Percentiles rank a stretch among this genome's conserved stretches.
These are phyloP conservation scores for Trichopus zeylanicus DNA, from an alignment of 116 monocot species.

Conservation along the genomic window DNA sequence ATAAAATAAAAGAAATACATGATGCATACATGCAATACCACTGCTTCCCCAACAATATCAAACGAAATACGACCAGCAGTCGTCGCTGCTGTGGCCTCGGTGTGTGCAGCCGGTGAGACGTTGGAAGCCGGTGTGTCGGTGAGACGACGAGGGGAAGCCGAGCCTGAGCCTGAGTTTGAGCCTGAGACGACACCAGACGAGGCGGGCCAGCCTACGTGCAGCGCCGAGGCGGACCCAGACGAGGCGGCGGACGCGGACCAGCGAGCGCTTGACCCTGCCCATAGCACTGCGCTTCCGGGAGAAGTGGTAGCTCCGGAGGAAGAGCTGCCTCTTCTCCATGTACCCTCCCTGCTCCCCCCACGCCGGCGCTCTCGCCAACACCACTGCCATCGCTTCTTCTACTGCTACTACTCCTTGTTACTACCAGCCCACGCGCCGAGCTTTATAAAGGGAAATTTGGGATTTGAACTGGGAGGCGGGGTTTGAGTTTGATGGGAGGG, in stretches of 20 bases:
- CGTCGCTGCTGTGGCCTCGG: not conserved
- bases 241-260: constrained; percentile 23
- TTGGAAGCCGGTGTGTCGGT: constrained; percentile 3
- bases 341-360: constrained; percentile 16
- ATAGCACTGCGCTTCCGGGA: constrained; percentile 28
- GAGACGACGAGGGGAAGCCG: not conserved
- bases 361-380: constrained; percentile 7
- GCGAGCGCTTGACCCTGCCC: constrained; percentile 16
- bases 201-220: constrained; percentile 19
- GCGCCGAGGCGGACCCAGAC: constrained; percentile 31
- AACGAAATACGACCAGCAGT: constrained; percentile 5
- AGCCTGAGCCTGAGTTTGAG: not conserved
- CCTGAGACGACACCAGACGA: constrained; percentile 17
- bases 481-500: too few species aligned
- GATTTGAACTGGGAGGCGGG: not conserved
- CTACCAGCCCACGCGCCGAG: not conserved
- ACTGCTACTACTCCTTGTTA: not conserved
- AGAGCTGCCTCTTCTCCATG: constrained; percentile 55
- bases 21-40: not conserved
- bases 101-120: not conserved
- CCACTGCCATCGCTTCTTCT: not conserved
- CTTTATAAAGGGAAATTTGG: not conserved
- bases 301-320: constrained; percentile 78
- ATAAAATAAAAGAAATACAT: too few species aligned
- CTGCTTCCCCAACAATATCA: too few species aligned